phyloP scores from a whole-genome alignment of 257 asterid genomes.

The Solanum piurae region DNA sequence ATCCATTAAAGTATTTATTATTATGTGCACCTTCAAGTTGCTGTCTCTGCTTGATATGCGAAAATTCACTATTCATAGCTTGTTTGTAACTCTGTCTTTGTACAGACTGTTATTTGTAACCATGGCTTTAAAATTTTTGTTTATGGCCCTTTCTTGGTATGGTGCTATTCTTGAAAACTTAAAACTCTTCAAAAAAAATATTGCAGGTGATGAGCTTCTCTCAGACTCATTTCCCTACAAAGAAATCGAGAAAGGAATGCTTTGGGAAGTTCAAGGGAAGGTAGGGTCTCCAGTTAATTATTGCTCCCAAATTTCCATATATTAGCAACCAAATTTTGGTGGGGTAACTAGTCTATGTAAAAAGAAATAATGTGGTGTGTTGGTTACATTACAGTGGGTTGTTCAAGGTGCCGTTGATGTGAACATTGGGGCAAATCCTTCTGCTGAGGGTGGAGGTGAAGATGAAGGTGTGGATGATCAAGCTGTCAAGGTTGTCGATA shows the following conservation, averaged over 20 bases:
- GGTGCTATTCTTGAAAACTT: background rate
- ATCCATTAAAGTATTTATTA: background rate
- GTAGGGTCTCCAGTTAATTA: constrained; percentile 16
- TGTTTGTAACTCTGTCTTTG: background rate
- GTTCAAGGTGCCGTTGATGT: constrained; percentile 54
- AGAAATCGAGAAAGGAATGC: constrained; percentile 55
- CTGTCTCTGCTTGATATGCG: background rate
- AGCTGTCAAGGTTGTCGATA: constrained; percentile 60
- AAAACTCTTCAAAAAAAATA: background rate
- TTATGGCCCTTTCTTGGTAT: background rate
- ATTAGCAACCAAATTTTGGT: background rate
- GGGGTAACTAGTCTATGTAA: background rate
- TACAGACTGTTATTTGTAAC: background rate
- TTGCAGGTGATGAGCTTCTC: constrained; percentile 83
- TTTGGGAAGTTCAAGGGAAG: constrained; percentile 94
- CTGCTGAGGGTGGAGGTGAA: constrained; percentile 71
- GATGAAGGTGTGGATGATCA: constrained; percentile 83
- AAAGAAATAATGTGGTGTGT: background rate
- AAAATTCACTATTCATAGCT: background rate
- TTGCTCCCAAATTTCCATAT: background rate
- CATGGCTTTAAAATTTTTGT: background rate
- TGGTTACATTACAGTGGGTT: constrained; percentile 55
- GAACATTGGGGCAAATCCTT: constrained; percentile 89
- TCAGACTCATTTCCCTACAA: constrained; percentile 85
- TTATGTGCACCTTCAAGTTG: background rate